Evolutionary conservation across 805 yeast species (phyloP), one percentile per base, ranked within the genome.

Genomic region (Tetrapisispora phaffii): DNA sequence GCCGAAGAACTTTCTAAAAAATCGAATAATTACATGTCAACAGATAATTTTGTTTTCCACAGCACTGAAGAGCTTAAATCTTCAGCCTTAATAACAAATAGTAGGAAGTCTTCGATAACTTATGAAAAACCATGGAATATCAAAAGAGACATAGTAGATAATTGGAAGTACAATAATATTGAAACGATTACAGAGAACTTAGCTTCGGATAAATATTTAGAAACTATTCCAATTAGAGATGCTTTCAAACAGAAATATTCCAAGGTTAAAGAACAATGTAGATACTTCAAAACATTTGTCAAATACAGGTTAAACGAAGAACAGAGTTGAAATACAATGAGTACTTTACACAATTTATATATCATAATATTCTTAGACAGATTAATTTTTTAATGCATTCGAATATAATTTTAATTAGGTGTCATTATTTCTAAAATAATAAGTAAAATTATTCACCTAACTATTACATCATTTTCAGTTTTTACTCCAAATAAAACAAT

Each of bases 391-490:
- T 7, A 10, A 13, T 19, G 8, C 17, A 33, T 34, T 19, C 9
- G 13, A 5, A 28, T n/a, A 12, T 28, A 5, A 7, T 28, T 28
- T 28, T 12, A 28, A 12, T n/a, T n/a, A 33, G 5, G 7, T 33
- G 21, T 17, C 19, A 8, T 2, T 33, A 17, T 33, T 21, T 2
- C 16, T 10, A 22, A 8, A 35, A 21, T 13, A 21, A 24, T 40
- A 16, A 16, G 19, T 16, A 19, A 17, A 17, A 34, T 34, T 31
- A 32, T 41, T 45, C 39, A 53, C 28, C 45, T 48, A 8, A 62
- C 55, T 2, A 54, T 35, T 1, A 65, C 55, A n/a, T 47, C 52
- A 28, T 62, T 65, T 26, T 52, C 52, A 2, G 62, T 52, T 10
- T 54, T 49, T 28, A 62, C 39, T 16, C 62, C 63, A 22, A 54